A percentile compares a stretch with the other conserved stretches of the same genome.
phyloP scores from a whole-genome alignment of 345 rosid species.

The Eucalyptus brandiana region DNA sequence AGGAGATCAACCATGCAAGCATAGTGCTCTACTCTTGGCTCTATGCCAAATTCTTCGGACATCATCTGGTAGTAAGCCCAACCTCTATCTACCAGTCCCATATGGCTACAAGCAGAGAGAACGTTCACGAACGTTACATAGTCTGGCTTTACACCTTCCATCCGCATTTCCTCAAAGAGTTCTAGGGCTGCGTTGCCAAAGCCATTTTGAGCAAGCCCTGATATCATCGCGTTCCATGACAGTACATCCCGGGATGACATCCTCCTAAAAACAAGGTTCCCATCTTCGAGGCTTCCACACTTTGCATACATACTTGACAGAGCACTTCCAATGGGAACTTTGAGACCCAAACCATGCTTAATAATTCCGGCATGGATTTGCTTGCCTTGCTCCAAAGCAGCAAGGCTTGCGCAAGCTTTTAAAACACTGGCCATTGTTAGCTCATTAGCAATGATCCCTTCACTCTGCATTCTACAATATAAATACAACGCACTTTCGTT shows the following conservation, averaged over 20 bases:
- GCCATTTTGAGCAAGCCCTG: conserved; percentile 31
- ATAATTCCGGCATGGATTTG: conserved; percentile 53
- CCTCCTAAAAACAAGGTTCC: conserved; percentile 27
- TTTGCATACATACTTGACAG: conserved; percentile 69
- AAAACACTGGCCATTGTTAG: conserved; percentile 50
- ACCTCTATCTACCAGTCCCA: conserved; percentile 32
- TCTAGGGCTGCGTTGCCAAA: conserved; percentile 25
- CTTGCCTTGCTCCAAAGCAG: conserved; percentile 53
- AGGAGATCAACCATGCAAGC: conserved; percentile 35
- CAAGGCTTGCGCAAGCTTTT: conserved; percentile 46
- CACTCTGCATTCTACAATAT: conserved; percentile 47
- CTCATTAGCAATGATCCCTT: conserved; percentile 43
- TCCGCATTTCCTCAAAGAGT: conserved; percentile 30
- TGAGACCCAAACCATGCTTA: conserved; percentile 30
- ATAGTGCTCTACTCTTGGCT: conserved; percentile 37
- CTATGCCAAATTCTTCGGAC: conserved; percentile 10
- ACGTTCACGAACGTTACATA: conserved; percentile 34
- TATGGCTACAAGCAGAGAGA: conserved; percentile 47
- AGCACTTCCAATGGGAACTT: conserved; percentile 49
- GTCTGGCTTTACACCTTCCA: conserved; percentile 22
- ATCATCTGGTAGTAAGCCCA: conserved; percentile 17
- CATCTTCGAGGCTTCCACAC: conserved; percentile 51
- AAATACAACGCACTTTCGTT: conserved; percentile 33
- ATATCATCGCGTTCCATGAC: conserved; percentile 50
- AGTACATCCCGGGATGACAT: conserved; percentile 20